Base-by-base conservation (phyloP, 2,329 filamentous ascomycete genomes). In the Colletotrichum tamarilloi region DNA sequence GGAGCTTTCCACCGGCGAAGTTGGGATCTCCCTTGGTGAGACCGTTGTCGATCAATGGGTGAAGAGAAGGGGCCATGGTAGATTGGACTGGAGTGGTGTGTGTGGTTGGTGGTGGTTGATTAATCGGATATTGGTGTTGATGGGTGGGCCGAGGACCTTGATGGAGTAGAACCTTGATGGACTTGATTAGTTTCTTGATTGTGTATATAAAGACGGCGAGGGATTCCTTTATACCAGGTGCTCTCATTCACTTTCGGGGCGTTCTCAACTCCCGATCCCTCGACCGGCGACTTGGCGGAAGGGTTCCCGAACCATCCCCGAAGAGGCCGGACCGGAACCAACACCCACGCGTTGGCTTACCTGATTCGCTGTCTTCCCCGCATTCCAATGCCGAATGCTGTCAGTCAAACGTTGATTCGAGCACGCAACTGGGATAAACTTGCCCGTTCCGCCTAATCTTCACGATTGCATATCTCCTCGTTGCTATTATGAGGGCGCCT, bases 21-120 rank as follows among this genome's bases (percentile, higher is more conserved):
- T 84, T 83, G 38, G 86, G 64, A 64, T 83, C 79, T 75, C 91
- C 91, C 76, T 89, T 89, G 71, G 82, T 84, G 79, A 93, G 77
- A 80, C 91, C 90, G 76, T 89, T 89, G 83, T 92, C 89, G 82
- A 93, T 83, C 63, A 87, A 79, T 56, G 92, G 91, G 82, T 93
- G 91, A 22, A 93, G 84, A 24, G 86, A 87, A 30, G 80, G 81
- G 58, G 80, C 77, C 82, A 81, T 84, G 70, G 67, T 75, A 60
- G 32, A 12, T 55, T 22, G 11, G 12, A 9, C 14, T 19, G 16
- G 6, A 19, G 38, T 42, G 38, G 14, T 19, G 38, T 42, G 16
- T 19, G 6, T 26, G 8, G 42, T 49, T 49, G 19, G 4, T n/a
- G 14, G 19, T 22, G 38, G 38, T 67, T 56, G 66, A 24, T 53